Conservation (phyloP, 495 filamentous ascomycete genomes). For the Hyaloscypha bicolor region DNA sequence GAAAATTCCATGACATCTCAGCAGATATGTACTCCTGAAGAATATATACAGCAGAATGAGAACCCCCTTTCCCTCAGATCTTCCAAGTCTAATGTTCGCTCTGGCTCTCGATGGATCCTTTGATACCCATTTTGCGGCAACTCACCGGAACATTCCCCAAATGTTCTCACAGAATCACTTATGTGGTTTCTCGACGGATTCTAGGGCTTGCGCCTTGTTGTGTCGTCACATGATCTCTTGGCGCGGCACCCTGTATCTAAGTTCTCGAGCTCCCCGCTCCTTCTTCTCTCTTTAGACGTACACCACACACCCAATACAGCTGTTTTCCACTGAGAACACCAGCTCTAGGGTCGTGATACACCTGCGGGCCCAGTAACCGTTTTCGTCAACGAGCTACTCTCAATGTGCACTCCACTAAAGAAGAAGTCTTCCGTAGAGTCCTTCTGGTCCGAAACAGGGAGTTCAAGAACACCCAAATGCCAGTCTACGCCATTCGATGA, state of each 20-base stretch:
- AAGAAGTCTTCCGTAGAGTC: slow-evolving; percentile 67
- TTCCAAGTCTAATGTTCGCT: too few relatives aligned
- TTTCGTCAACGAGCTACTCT: slow-evolving; percentile 63
- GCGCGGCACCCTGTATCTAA: too few relatives aligned
- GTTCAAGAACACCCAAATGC: slow-evolving; percentile 72
- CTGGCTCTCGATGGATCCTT: too few relatives aligned
- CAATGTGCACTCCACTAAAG: slow-evolving; percentile 72
- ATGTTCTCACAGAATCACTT: not conserved
- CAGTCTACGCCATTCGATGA: slow-evolving; percentile 72
- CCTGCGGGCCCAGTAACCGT: slow-evolving; percentile 50
- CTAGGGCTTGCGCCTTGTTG: not conserved
- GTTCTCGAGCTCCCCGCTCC: too few relatives aligned
- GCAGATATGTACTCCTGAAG: not conserved
- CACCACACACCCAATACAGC: too few relatives aligned
- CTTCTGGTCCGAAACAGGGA: slow-evolving; percentile 57
- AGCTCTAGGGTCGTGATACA: too few relatives aligned
- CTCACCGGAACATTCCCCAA: too few relatives aligned
- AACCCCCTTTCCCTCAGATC: not conserved
- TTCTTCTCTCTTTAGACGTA: too few relatives aligned
- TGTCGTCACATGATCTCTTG: too few relatives aligned
- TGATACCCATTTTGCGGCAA: too few relatives aligned
- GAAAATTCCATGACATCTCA: too few relatives aligned
- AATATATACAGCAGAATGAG: slow-evolving; percentile 1
- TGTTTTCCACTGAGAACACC: too few relatives aligned
- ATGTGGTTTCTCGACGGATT: not conserved